Evolutionary conservation across 1,284 basidiomycete genomes (phyloP).

Genomic region (Pseudozyma sp.): DNA sequence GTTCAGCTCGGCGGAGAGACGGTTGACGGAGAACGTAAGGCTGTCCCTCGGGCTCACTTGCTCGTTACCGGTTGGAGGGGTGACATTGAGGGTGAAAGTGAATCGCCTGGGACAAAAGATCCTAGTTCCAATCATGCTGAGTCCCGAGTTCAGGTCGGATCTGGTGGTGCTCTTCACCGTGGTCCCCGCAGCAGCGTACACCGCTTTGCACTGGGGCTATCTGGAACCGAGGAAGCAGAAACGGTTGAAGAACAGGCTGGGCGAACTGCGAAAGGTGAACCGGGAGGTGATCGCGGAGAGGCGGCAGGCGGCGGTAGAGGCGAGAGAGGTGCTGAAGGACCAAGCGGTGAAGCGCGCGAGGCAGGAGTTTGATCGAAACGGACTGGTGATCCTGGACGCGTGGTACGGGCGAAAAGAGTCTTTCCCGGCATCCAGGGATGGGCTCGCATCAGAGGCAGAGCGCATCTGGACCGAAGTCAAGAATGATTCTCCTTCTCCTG

Average conservation of each 20-base stretch:
- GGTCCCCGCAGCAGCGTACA: slow-evolving; percentile 73
- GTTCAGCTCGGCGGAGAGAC: slow-evolving; percentile 65
- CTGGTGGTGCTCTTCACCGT: slow-evolving; percentile 73
- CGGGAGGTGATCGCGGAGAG: slow-evolving; percentile 75
- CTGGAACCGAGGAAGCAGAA: slow-evolving; percentile 74
- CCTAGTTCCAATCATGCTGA: slow-evolving; percentile 74
- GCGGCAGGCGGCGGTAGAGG: slow-evolving; percentile 75
- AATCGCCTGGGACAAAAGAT: slow-evolving; percentile 74
- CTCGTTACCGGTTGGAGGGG: slow-evolving; percentile 59
- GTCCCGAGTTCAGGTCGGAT: slow-evolving; percentile 71
- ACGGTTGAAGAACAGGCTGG: slow-evolving; percentile 68
- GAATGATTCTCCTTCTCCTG: not conserved
- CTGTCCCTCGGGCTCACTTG: slow-evolving; percentile 66
- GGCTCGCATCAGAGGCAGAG: not conserved
- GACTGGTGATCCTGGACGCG: slow-evolving; percentile 80
- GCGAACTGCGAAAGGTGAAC: slow-evolving; percentile 74
- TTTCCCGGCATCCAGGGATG: slow-evolving; percentile 32
- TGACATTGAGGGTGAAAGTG: slow-evolving; percentile 68
- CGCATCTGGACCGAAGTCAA: slow-evolving; percentile 10
- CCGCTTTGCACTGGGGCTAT: slow-evolving; percentile 74
- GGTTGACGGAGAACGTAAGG: slow-evolving; percentile 68
- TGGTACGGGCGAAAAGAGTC: slow-evolving; percentile 71
- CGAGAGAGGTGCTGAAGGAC: slow-evolving; percentile 70
- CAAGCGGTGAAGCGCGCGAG: slow-evolving; percentile 69
- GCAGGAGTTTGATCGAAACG: slow-evolving; percentile 69